Base-by-base conservation (phyloP, 225 moss, liverwort and hornwort genomes). In the Polytrichum commune region DNA sequence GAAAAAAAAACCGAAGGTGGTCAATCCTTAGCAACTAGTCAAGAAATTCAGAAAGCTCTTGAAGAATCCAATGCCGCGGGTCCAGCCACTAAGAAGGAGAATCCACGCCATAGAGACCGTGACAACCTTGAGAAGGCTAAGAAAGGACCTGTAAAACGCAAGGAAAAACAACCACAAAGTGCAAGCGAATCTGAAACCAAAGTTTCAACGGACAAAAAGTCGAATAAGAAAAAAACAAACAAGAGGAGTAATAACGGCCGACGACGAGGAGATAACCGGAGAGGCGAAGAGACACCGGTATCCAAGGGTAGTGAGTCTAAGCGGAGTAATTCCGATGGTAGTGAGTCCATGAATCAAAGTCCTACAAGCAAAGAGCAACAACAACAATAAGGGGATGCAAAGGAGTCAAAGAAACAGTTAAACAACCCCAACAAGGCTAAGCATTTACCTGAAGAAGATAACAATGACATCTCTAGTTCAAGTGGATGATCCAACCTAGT, bases 391-490 rank as follows among this genome's bases (percentile, higher is more conserved):
- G 62, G n/a, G 24, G 76, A 80, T 22, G 18, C 64, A 18, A 19
- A 23, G 1, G 75, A 80, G 22, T 29, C 54, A 0, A 79, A 38
- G 2, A 10, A 74, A 0, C 66, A 80, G 0, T n/a, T 67, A 61
- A 71, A 46, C 3, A 27, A 27, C 27, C 25, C 68, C 2, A 83
- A 80, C 0, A 80, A 73, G 2, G 18, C 0, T 5, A 16, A 6
- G 9, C 38, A 27, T 8, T 62, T 77, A 7, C 46, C 0, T 46
- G 32, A 78, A 62, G 76, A 64, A 4, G 61, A 64, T 0, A 62
- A 71, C 46, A 61, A 78, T 16, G 83, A 78, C 0, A 75, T 73
- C 33, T 86, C 80, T 0, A 86, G 78, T 27, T 86, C 80, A 18
- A 86, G 78, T 62, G 75, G 80, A 70, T 86, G 73, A 66, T 60